phyloP scores from a whole-genome alignment of 805 yeast genomes.

The Yarrowia yakushimensis region DNA sequence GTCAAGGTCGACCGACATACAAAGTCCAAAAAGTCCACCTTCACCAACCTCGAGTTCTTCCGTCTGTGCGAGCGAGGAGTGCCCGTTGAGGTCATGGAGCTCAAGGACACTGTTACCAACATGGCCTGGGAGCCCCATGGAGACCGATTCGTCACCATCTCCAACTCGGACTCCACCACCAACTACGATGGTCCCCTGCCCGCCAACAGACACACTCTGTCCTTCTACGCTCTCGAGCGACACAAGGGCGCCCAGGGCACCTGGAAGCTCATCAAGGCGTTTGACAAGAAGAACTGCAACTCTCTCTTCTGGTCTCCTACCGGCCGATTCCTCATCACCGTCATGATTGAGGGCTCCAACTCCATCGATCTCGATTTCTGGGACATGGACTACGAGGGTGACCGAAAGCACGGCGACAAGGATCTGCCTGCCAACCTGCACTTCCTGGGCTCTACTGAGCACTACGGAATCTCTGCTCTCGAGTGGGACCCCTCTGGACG shows the following conservation, averaged over 20 bases:
- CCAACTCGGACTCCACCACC: conserved; percentile 47
- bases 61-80: conserved; percentile 81
- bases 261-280: conserved; percentile 58
- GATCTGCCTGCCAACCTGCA: conserved; percentile 58
- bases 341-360: conserved; percentile 47
- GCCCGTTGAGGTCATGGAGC: conserved; percentile 92
- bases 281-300: conserved; percentile 64
- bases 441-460: conserved; percentile 60
- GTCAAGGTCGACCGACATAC: conserved; percentile 97
- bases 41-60: conserved; percentile 90
- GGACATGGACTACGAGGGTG: conserved; percentile 82
- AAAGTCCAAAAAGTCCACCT: conserved; percentile 85
- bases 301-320: conserved; percentile 84
- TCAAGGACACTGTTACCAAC: conserved; percentile 80
- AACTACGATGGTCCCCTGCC: conserved; percentile 30
- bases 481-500: conserved; percentile 97
- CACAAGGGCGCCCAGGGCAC: conserved; percentile 47
- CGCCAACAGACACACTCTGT: conserved; percentile 50
- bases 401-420: conserved; percentile 44
- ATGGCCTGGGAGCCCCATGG: conserved; percentile 96
- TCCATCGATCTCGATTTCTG: conserved; percentile 68
- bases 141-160: conserved; percentile 78
- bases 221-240: conserved; percentile 81
- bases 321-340: conserved; percentile 75
- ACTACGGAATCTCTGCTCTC: conserved; percentile 73